Evolutionary conservation across 1,139 yeast species (phyloP), one percentile per base, ranked within the genome.

Genomic region (Kluyveromyces sp.): DNA sequence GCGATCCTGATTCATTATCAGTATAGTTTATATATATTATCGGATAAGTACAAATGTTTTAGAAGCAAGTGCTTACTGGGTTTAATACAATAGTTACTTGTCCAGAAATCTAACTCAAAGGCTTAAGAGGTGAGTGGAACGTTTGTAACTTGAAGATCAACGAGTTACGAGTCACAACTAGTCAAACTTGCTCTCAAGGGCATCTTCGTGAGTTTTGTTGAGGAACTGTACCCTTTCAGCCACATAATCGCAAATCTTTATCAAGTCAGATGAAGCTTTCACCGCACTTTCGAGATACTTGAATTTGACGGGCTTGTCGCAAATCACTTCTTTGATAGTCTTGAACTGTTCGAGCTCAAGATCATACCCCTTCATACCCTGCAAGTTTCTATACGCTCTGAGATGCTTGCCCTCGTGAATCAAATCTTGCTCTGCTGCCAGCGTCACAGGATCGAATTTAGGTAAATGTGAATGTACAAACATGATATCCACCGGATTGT

Each of bases 381-480:
- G 33, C 41, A 56, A 42, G 11, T 54, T 51, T 3, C 53, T 53
- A 43, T 49, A 60, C 3, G 62, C 54, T 40, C 65, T 53, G 39
- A 58, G 46, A 40, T 58, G 65, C 32, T 51, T 39, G 8, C 60
- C 62, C 29, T 57, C 45, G 13, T 51, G 49, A 29, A 54, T 49
- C 16, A 59, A 45, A 38, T 58, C 63, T 12, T 54, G 45, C 11
- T 45, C 45, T 25, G 48, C 38, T 55, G 57, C 54, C 15, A 55
- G 48, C 12, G 46, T 44, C 19, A 48, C 41, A 7, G 65, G 65
- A 39, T 60, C 63, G 39, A 59, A 60, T 45, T 59, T 60, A 2
- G 64, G 64, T 31, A 59, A 46, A 40, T 59, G 58, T 9, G 62
- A 58, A 42, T 60, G 65, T 13, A 58, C 58, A 45, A 60, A 60